A percentile compares a stretch with the other conserved stretches of the same genome.
Evolutionary conservation across 768 basidiomycete species (phyloP).

Genomic region (Tylopilus balloui): DNA sequence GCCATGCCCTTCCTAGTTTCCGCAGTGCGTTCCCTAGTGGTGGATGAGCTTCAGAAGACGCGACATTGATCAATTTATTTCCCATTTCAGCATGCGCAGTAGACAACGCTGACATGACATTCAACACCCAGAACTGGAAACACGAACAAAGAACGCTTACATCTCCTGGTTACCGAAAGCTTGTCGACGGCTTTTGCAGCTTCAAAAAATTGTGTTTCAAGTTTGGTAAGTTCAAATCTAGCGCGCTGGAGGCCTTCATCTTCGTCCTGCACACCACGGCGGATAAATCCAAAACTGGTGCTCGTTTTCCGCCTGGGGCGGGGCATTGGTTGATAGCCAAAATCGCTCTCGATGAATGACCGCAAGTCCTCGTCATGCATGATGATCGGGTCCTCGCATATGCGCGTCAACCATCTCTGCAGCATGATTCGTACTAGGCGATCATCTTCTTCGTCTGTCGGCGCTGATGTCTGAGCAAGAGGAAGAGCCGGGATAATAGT

Average conservation of each 20-base stretch:
- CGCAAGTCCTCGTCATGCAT: slow-evolving; percentile 89
- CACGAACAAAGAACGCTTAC: slow-evolving; percentile 37
- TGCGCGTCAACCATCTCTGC: slow-evolving; percentile 89
- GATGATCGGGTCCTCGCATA: slow-evolving; percentile 89
- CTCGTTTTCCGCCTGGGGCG: slow-evolving; percentile 66
- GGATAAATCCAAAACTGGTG: slow-evolving; percentile 72
- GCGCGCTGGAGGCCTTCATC: slow-evolving; percentile 90
- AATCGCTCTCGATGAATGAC: slow-evolving; percentile 95
- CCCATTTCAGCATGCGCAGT: slow-evolving; percentile 83
- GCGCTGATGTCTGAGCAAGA: slow-evolving; percentile 92
- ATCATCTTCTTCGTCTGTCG: slow-evolving; percentile 98
- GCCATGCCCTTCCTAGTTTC: slow-evolving; percentile 84
- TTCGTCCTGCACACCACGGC: slow-evolving; percentile 84
- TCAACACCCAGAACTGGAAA: neutral
- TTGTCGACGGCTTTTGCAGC: slow-evolving; percentile 89
- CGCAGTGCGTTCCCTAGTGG: slow-evolving; percentile 79
- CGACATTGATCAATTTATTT: slow-evolving; percentile 85
- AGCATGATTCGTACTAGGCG: slow-evolving; percentile 91
- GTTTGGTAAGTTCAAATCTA: slow-evolving; percentile 84
- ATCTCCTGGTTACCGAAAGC: slow-evolving; percentile 72
- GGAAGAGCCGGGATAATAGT: slow-evolving; percentile 96
- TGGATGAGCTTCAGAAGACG: slow-evolving; percentile 83
- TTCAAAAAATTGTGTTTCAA: slow-evolving; percentile 91
- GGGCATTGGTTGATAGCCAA: slow-evolving; percentile 88
- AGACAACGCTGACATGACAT: slow-evolving; percentile 57